phyloP scores from a whole-genome alignment of 2,329 filamentous ascomycete genomes.

The Colletotrichum theobromicola region DNA sequence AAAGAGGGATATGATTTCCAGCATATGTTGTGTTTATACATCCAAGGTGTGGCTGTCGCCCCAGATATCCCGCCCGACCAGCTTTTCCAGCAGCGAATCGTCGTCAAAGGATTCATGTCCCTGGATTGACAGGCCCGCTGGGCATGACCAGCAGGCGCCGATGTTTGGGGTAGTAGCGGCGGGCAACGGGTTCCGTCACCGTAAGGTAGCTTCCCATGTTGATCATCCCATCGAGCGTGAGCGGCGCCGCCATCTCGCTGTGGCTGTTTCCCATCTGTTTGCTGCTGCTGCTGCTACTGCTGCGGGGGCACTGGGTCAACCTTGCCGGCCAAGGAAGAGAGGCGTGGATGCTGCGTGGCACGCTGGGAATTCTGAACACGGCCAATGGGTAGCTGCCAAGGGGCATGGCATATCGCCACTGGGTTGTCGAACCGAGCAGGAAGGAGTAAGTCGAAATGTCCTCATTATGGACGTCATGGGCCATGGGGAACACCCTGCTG shows the following conservation, averaged over 20 bases:
- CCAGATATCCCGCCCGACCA: background rate
- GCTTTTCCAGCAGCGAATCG: background rate
- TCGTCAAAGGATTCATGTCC: background rate
- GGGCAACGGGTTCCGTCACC: background rate
- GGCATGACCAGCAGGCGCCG: background rate
- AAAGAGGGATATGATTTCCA: background rate
- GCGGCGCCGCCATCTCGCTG: background rate
- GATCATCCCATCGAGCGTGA: background rate
- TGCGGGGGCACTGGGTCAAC: background rate
- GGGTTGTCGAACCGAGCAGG: background rate
- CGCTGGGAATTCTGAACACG: background rate
- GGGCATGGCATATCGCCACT: background rate
- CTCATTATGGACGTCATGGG: slow-evolving; percentile 9
- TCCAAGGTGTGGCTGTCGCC: background rate
- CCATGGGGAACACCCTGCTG: background rate
- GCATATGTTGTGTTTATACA: background rate
- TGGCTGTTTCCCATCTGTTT: background rate
- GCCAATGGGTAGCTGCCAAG: background rate
- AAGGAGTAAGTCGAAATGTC: background rate
- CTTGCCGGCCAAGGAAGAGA: background rate
- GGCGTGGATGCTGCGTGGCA: background rate
- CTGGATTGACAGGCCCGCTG: background rate
- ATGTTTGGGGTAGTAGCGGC: background rate
- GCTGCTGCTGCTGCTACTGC: background rate
- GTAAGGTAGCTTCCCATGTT: background rate